These are phyloP conservation scores for Posidonia australis DNA, from an alignment of 106 monocot species.

Conservation along the genomic window DNA sequence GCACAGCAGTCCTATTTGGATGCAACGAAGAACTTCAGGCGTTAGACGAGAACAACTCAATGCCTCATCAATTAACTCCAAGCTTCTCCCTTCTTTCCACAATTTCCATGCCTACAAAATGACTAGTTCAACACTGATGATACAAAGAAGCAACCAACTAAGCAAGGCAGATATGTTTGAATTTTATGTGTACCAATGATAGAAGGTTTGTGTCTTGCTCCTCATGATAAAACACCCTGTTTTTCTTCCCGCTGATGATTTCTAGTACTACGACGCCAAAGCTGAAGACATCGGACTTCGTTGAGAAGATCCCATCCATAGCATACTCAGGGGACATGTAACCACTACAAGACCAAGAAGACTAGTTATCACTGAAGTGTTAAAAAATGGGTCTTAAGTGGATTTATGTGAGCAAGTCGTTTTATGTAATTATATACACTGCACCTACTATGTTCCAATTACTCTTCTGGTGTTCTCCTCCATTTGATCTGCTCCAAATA, in stretches of 20 bases:
- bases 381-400: too few species aligned
- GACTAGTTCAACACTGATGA: background rate
- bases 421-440: too few species aligned
- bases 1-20: too few species aligned
- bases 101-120: background rate
- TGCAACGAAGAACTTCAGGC: background rate
- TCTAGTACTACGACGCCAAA: slow-evolving; percentile 2
- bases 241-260: slow-evolving; percentile 4
- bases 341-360: background rate
- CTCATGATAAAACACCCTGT: background rate
- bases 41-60: background rate
- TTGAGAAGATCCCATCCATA: slow-evolving; percentile 3
- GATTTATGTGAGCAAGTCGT: too few species aligned
- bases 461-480: background rate
- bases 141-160: too few species aligned
- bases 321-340: slow-evolving; percentile 8
- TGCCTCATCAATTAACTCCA: background rate
- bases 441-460: background rate
- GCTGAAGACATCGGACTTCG: slow-evolving; percentile 4
- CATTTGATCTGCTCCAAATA: slow-evolving; percentile 1
- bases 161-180: too few species aligned
- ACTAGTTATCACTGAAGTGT: background rate
- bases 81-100: background rate
- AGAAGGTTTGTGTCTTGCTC: background rate
- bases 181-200: background rate